Conservation (phyloP, 768 basidiomycete genomes). For the Leucogyrophana mollusca region DNA sequence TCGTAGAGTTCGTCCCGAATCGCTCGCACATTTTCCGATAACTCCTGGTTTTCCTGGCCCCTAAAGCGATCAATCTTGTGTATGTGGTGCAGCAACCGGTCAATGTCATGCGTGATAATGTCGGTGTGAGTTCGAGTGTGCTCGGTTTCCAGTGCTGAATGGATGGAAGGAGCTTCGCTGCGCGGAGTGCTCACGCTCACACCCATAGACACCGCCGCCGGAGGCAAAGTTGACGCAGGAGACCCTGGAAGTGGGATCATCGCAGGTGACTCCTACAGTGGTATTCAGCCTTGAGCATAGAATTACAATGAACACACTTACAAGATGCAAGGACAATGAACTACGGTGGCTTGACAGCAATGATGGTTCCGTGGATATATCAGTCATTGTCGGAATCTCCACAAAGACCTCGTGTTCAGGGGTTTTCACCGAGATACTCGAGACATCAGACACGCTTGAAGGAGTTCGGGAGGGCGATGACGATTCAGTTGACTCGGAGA, state of each 20-base stretch:
- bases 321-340: slow-evolving; percentile 27
- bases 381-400: slow-evolving; percentile 19
- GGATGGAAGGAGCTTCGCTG: slow-evolving; percentile 48
- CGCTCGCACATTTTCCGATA: slow-evolving; percentile 65
- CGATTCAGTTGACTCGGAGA: slow-evolving; percentile 27
- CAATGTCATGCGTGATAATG: slow-evolving; percentile 49
- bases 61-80: slow-evolving; percentile 66
- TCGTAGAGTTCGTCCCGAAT: slow-evolving; percentile 70
- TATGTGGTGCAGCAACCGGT: slow-evolving; percentile 49
- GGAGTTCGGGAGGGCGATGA: slow-evolving; percentile 36
- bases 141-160: slow-evolving; percentile 43
- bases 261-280: slow-evolving; percentile 33
- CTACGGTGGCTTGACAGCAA: slow-evolving; percentile 46
- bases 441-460: slow-evolving; percentile 37
- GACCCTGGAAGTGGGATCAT: slow-evolving; percentile 28
- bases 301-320: slow-evolving; percentile 23
- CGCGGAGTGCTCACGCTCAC: slow-evolving; percentile 52
- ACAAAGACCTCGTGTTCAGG: slow-evolving; percentile 29
- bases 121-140: slow-evolving; percentile 38
- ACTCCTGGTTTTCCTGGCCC: slow-evolving; percentile 60
- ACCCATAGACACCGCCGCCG: slow-evolving; percentile 40
- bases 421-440: slow-evolving; percentile 44
- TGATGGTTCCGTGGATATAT: slow-evolving; percentile 57
- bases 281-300: slow-evolving; percentile 17
- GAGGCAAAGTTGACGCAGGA: slow-evolving; percentile 35